These are phyloP conservation scores for Gossypioides kirkii DNA, from an alignment of 345 rosid genomes.

Conservation along the genomic window DNA sequence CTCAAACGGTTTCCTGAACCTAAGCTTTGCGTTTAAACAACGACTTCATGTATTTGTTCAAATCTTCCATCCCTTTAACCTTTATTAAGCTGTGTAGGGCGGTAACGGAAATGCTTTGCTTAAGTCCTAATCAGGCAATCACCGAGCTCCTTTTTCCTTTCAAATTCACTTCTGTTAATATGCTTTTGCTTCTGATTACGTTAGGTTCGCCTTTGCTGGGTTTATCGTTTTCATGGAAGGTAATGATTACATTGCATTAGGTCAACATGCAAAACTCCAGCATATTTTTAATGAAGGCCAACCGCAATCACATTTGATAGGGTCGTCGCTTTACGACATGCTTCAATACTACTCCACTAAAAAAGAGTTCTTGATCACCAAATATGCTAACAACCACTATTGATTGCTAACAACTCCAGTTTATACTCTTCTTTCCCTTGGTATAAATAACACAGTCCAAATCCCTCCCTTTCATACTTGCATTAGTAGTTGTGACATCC, in stretches of 20 bases:
- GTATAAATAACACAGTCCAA: neutral
- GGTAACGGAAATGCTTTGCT: conserved; percentile 11
- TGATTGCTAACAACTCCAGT: conserved; percentile 39
- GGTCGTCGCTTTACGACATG: conserved; percentile 4
- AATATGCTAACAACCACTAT: conserved; percentile 51
- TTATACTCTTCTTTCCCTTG: neutral
- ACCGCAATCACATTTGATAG: neutral
- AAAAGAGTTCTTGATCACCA: conserved; percentile 43
- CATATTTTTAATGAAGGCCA: neutral
- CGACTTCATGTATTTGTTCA: conserved; percentile 20
- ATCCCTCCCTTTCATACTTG: neutral
- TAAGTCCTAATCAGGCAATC: conserved; percentile 15
- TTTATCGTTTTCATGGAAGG: neutral
- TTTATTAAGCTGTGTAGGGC: neutral
- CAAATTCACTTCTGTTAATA: neutral
- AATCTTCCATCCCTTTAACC: conserved; percentile 18
- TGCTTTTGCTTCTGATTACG: neutral
- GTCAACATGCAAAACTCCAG: neutral
- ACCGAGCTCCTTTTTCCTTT: neutral
- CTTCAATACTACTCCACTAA: conserved; percentile 46
- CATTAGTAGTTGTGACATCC: neutral
- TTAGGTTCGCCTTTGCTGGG: neutral
- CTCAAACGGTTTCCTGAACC: neutral
- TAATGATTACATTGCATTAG: neutral
- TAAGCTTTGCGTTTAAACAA: neutral